Conservation (phyloP, 306 rosid species). For the Clitoria ternatea region DNA sequence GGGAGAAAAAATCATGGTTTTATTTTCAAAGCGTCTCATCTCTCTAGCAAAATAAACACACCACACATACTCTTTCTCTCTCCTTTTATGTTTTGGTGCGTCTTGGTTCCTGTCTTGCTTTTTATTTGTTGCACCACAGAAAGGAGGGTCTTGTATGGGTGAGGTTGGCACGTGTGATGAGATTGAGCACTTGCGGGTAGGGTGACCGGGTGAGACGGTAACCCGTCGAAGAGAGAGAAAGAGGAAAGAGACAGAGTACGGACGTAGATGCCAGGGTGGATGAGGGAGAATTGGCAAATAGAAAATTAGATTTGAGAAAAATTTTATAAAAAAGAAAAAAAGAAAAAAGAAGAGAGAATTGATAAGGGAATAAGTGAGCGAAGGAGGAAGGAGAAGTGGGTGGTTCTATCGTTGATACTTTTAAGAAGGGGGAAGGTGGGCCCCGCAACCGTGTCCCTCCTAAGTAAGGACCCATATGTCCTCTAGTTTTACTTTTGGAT, state of each 20-base stretch:
- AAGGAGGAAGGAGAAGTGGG: not conserved
- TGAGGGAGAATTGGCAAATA: slow-evolving; percentile 24
- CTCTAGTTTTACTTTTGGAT: not conserved
- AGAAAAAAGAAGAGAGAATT: not conserved
- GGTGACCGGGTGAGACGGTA: slow-evolving; percentile 37
- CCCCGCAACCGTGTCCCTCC: slow-evolving; percentile 18
- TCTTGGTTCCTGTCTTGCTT: slow-evolving; percentile 38
- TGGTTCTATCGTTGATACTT: slow-evolving; percentile 31
- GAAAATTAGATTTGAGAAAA: slow-evolving; percentile 20
- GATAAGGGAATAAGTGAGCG: not conserved
- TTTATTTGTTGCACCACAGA: slow-evolving; percentile 83
- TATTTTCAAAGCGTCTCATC: not conserved
- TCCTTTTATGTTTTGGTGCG: not conserved
- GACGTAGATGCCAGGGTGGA: slow-evolving; percentile 87
- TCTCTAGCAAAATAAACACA: not conserved
- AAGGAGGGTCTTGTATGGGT: slow-evolving; percentile 42
- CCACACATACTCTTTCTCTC: not conserved
- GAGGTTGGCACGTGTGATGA: slow-evolving; percentile 34
- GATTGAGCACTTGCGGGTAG: slow-evolving; percentile 25
- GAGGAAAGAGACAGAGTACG: slow-evolving; percentile 58
- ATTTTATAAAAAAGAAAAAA: not conserved
- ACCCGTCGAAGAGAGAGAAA: slow-evolving; percentile 35
- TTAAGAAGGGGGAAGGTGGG: slow-evolving; percentile 15
- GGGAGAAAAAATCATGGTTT: slow-evolving; percentile 2
- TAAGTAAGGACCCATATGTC: slow-evolving; percentile 18